Conservation (phyloP, 768 basidiomycete species). For the Tricholoma sp. region DNA sequence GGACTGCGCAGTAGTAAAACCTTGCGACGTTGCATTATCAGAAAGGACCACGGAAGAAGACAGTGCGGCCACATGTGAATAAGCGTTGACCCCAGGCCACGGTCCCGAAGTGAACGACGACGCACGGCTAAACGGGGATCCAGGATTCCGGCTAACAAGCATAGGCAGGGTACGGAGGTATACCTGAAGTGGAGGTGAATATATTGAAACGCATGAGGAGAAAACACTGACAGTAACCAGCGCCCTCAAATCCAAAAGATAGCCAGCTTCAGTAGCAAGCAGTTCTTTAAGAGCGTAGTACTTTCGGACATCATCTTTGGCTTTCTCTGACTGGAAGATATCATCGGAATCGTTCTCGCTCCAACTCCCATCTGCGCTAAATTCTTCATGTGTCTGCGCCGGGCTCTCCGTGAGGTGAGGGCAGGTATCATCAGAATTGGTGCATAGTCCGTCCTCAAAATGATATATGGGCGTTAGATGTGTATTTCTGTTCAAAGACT, state of each 20-base stretch:
- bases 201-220: not conserved
- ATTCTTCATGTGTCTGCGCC: constrained; percentile 14
- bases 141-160: constrained; percentile 36
- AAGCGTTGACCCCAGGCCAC: constrained; percentile 34
- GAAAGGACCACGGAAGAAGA: constrained; percentile 21
- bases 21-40: constrained; percentile 20
- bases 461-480: constrained; percentile 29
- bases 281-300: constrained; percentile 84
- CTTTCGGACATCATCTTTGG: constrained; percentile 43
- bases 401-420: constrained; percentile 11
- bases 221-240: constrained; percentile 60
- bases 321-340: constrained; percentile 24
- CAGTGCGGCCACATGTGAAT: constrained; percentile 25
- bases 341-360: constrained; percentile 24
- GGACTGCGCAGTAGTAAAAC: constrained; percentile 11
- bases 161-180: constrained; percentile 57
- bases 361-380: constrained; percentile 21
- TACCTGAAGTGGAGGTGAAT: constrained; percentile 37
- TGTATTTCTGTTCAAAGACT: not conserved
- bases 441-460: constrained; percentile 21
- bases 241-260: constrained; percentile 71
- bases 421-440: constrained; percentile 25
- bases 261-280: constrained; percentile 78
- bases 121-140: constrained; percentile 33
- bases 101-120: constrained; percentile 40